Base-by-base conservation (phyloP, 495 filamentous ascomycete species). In the Daldinia concentrica region DNA sequence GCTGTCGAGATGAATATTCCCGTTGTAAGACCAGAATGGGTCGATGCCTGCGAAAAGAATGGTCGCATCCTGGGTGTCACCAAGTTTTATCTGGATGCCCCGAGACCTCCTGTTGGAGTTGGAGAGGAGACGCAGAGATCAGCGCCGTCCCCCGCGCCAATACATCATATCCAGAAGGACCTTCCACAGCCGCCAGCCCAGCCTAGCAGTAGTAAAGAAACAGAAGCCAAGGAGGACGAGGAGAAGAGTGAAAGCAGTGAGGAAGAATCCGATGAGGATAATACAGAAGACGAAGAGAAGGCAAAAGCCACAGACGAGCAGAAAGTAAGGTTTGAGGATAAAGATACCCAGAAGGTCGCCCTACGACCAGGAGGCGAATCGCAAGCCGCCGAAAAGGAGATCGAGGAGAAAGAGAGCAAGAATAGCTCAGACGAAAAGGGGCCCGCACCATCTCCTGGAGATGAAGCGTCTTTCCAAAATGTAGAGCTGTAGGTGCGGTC, bases 1-100 rank as follows among this genome's bases (percentile, higher is more conserved):
- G 95, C 96, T 14, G 90, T 93, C 41, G 95, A 98, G 82, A 95
- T 95, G 89, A 99, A 98, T 81, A 96, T 99, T 52, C 95, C 95
- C 6, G 93, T 98, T 11, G 96, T 99, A n/a, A 86, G 94, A 66
- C 96, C 96, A 19, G 96, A 98, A 79, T 99, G 95, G 95, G 87
- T 99, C 22, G 90, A 95, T 64, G 94, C 92, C 11, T 99, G 95
- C 78, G 95, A 99, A 82, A 83, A 91, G 26, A 94, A 94, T 78
- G 96, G 96, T 9, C 90, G 93, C 51, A 96, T 99, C 71, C 90
- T 97, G 17, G 93, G 95, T 43, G 96, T 98, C 32, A 89, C 96
- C 61, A 93, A 92, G 63, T 99, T 97, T 78, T 99, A 99, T 79
- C 84, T 99, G 6, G 93, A 95, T 79, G 95, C 93, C 6, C 67